Conservation (phyloP, 78 protist genomes). For the Dictyostelium brefeldianum region DNA sequence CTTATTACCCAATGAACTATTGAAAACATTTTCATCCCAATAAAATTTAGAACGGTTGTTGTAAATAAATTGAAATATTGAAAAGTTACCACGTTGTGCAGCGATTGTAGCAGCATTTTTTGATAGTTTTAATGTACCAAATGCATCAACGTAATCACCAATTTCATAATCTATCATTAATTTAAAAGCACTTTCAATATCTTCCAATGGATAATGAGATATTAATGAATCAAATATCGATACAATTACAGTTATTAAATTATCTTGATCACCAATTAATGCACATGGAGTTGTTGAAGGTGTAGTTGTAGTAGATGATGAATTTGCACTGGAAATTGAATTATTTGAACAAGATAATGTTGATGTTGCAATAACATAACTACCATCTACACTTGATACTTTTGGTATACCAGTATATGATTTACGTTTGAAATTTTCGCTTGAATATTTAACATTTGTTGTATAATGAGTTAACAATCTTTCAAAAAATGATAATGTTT, state of each 20-base stretch:
- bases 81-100: not conserved
- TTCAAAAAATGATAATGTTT: not conserved
- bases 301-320: not conserved
- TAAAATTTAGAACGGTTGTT: not conserved
- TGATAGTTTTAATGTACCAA: constrained; percentile 6
- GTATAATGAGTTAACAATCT: not conserved
- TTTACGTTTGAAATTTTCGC: not conserved
- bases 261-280: not conserved
- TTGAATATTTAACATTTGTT: not conserved
- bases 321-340: not conserved
- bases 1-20: not conserved
- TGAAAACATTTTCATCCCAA: constrained; percentile 17
- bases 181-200: not conserved
- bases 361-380: not conserved
- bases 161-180: constrained; percentile 6
- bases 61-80: not conserved
- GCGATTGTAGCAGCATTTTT: not conserved
- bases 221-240: not conserved
- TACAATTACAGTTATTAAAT: not conserved
- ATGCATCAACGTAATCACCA: constrained; percentile 5
- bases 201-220: constrained; percentile 1
- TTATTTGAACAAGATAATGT: not conserved
- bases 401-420: constrained; percentile 9
- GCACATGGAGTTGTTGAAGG: not conserved
- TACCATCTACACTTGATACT: not conserved